A percentile compares a stretch with the other conserved stretches of the same genome.
These are phyloP conservation scores for Diutina rugosa DNA, from an alignment of 1,139 yeast genomes.

Conservation along the genomic window DNA sequence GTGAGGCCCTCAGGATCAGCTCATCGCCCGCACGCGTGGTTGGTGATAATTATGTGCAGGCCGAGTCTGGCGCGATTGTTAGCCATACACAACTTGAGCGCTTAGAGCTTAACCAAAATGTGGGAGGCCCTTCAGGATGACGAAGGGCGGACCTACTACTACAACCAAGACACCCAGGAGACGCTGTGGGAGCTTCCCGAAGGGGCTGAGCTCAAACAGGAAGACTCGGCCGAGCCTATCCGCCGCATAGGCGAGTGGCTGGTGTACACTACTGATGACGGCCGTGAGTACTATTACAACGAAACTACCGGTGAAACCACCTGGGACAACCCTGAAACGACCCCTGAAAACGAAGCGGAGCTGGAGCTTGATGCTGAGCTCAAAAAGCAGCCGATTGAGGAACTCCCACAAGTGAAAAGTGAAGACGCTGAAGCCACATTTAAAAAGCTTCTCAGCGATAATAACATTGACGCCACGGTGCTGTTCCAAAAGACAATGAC, in stretches of 20 bases:
- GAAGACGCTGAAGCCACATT: conserved; percentile 23
- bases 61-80: not conserved
- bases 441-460: conserved; percentile 35
- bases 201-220: not conserved
- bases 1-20: not conserved
- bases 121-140: conserved; percentile 63
- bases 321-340: conserved; percentile 63
- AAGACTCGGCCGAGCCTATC: not conserved
- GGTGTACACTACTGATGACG: conserved; percentile 54
- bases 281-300: conserved; percentile 62
- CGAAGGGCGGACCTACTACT: conserved; percentile 62
- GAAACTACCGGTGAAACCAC: conserved; percentile 52
- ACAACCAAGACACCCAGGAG: conserved; percentile 49
- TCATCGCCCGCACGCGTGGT: not conserved
- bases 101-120: not conserved
- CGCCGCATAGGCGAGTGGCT: conserved; percentile 32
- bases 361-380: not conserved
- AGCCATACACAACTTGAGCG: too few relatives aligned
- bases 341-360: conserved; percentile 4
- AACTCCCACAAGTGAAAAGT: not conserved
- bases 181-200: conserved; percentile 79
- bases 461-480: conserved; percentile 61
- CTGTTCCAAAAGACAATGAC: conserved; percentile 58
- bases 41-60: not conserved
- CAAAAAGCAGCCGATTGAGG: not conserved